These are phyloP conservation scores for Coprinellus micaceus DNA, from an alignment of 768 basidiomycete genomes.

Conservation along the genomic window DNA sequence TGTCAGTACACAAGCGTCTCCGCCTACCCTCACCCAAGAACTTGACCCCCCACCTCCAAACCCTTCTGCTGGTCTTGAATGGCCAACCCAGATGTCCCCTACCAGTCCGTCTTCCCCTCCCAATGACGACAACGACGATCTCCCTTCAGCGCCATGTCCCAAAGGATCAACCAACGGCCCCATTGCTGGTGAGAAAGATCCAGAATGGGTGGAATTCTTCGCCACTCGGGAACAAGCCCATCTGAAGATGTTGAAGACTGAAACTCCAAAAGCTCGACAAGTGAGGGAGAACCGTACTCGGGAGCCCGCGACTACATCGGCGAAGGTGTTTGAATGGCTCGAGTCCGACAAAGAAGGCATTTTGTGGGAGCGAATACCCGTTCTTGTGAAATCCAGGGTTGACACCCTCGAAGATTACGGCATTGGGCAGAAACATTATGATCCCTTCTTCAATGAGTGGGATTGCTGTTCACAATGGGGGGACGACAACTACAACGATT, in stretches of 20 bases:
- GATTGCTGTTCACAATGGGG: conserved; percentile 1
- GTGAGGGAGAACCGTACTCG: neutral
- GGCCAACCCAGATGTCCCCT: too few species aligned
- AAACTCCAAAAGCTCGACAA: neutral
- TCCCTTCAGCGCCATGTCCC: too few species aligned
- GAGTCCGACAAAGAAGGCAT: neutral
- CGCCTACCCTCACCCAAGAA: too few species aligned
- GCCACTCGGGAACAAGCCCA: neutral
- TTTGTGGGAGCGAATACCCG: neutral
- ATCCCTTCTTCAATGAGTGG: conserved; percentile 8
- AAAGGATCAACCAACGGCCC: too few species aligned
- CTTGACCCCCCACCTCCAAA: too few species aligned
- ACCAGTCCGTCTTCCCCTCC: too few species aligned
- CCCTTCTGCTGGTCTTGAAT: too few species aligned
- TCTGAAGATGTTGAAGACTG: neutral
- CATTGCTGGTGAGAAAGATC: too few species aligned
- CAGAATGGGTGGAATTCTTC: neutral
- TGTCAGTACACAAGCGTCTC: too few species aligned
- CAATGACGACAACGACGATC: too few species aligned
- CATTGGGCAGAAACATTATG: neutral
- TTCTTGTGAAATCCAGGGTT: neutral
- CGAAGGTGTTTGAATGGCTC: neutral
- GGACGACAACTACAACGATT: neutral
- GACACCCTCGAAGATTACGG: neutral
- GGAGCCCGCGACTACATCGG: neutral